phyloP scores from a whole-genome alignment of 2,329 filamentous ascomycete species.

The Ilyonectria robusta region DNA sequence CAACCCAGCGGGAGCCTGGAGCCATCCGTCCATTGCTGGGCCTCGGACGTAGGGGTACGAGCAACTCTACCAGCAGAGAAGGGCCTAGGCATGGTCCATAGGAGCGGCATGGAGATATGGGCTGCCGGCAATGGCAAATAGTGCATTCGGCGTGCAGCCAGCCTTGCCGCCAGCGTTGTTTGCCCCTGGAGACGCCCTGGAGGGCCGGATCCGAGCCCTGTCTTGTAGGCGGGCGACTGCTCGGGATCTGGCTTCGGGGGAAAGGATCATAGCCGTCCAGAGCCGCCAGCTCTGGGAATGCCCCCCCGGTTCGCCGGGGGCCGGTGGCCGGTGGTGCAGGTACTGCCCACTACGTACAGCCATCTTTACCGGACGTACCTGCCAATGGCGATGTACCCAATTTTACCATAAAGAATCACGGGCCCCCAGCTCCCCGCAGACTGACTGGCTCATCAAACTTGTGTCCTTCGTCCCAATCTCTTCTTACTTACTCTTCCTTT shows the following conservation, averaged over 20 bases:
- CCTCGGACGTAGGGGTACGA: slow-evolving; percentile 41
- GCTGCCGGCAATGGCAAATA: slow-evolving; percentile 26
- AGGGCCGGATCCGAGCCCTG: slow-evolving; percentile 22
- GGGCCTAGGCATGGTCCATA: slow-evolving; percentile 5
- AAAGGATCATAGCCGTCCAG: slow-evolving; percentile 47
- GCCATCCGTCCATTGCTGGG: slow-evolving; percentile 31
- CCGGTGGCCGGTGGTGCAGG: slow-evolving; percentile 45
- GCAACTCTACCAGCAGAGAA: background rate
- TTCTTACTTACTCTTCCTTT: slow-evolving; percentile 36
- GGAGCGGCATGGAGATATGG: slow-evolving; percentile 29
- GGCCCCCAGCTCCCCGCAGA: slow-evolving; percentile 43
- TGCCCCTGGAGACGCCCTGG: slow-evolving; percentile 9
- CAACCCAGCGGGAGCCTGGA: slow-evolving; percentile 14
- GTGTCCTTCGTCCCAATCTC: slow-evolving; percentile 29
- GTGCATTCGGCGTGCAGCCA: slow-evolving; percentile 10
- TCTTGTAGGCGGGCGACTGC: slow-evolving; percentile 28
- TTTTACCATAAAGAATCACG: slow-evolving; percentile 48
- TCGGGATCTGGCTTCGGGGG: slow-evolving; percentile 48
- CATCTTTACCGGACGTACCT: slow-evolving; percentile 33
- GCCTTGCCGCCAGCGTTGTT: slow-evolving; percentile 16
- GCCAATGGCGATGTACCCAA: slow-evolving; percentile 42
- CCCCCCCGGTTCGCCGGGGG: slow-evolving; percentile 49
- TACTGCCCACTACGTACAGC: slow-evolving; percentile 41
- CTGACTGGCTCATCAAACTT: slow-evolving; percentile 42
- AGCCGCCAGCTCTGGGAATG: slow-evolving; percentile 30